Evolutionary conservation across 2,329 filamentous ascomycete species (phyloP).

Genomic region (Cryphonectria naterciae): DNA sequence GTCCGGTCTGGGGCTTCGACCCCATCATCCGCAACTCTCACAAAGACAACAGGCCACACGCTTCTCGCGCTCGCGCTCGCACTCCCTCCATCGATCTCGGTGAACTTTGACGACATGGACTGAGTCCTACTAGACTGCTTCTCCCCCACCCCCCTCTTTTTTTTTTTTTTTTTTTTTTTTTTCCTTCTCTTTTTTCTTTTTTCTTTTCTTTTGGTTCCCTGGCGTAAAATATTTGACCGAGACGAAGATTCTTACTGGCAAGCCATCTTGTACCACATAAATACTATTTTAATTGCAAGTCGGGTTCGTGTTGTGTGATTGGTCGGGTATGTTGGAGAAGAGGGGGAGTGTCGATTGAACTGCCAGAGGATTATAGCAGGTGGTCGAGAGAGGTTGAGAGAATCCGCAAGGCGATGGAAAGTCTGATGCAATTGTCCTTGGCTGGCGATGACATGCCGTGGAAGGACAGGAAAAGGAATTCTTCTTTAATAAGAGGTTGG

Average conservation of each 20-base stretch:
- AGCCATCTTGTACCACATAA: constrained; percentile 27
- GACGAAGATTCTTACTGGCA: constrained; percentile 18
- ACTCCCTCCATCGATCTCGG: not conserved
- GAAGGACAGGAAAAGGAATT: constrained; percentile 8
- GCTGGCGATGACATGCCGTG: constrained; percentile 27
- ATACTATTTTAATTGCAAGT: constrained; percentile 21
- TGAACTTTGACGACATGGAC: not conserved
- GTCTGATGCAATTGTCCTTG: constrained; percentile 27
- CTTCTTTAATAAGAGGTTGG: constrained; percentile 21
- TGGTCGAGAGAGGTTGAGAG: constrained; percentile 13
- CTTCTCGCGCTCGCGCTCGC: not conserved
- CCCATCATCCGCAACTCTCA: constrained; percentile 40
- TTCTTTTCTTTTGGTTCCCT: constrained; percentile 12
- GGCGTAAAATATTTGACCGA: constrained; percentile 22
- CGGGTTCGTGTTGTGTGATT: constrained; percentile 16
- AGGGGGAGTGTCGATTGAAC: constrained; percentile 2
- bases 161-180: not conserved
- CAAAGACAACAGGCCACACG: not conserved
- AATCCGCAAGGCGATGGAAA: constrained; percentile 25
- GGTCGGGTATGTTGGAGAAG: constrained; percentile 5
- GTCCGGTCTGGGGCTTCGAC: constrained; percentile 63
- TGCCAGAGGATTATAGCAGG: constrained; percentile 3
- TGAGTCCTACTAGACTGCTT: not conserved
- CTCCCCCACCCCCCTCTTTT: not conserved
- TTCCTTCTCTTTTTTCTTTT: not conserved